Conservation (phyloP, 2,329 filamentous ascomycete species). For the Myriosclerotinia scirpicola region DNA sequence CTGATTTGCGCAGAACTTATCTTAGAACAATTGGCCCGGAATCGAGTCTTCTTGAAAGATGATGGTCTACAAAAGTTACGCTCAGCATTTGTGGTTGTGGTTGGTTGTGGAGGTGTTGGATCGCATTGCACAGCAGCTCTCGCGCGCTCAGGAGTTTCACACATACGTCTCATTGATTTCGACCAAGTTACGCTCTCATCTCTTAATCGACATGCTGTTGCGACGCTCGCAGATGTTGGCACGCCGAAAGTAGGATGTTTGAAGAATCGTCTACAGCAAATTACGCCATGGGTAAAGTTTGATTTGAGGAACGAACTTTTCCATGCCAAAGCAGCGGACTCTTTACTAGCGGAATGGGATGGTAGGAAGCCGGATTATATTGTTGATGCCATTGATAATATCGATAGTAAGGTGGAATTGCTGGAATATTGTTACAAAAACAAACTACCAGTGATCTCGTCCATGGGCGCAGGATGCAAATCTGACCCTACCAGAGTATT, state of each 20-base stretch:
- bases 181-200: conserved; percentile 96
- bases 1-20: conserved; percentile 66
- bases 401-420: conserved; percentile 90
- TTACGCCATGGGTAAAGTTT: conserved; percentile 89
- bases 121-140: conserved; percentile 87
- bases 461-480: conserved; percentile 97
- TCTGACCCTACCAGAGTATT: conserved; percentile 79
- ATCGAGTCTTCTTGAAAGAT: conserved; percentile 84
- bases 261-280: conserved; percentile 74
- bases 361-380: conserved; percentile 75
- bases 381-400: conserved; percentile 98
- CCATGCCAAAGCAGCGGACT: conserved; percentile 62
- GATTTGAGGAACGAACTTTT: conserved; percentile 86
- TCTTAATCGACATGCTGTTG: conserved; percentile 92
- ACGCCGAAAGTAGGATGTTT: conserved; percentile 89
- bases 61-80: conserved; percentile 79
- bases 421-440: conserved; percentile 83
- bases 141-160: conserved; percentile 84
- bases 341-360: conserved; percentile 67
- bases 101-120: conserved; percentile 92
- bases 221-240: conserved; percentile 90
- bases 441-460: conserved; percentile 79
- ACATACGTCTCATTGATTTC: conserved; percentile 88
- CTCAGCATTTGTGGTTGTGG: conserved; percentile 79
- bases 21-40: conserved; percentile 89